Percentiles rank a stretch among this genome's conserved stretches.
These are phyloP conservation scores for Akanthomyces lecanii DNA, from an alignment of 2,329 filamentous ascomycete genomes.

Conservation along the genomic window DNA sequence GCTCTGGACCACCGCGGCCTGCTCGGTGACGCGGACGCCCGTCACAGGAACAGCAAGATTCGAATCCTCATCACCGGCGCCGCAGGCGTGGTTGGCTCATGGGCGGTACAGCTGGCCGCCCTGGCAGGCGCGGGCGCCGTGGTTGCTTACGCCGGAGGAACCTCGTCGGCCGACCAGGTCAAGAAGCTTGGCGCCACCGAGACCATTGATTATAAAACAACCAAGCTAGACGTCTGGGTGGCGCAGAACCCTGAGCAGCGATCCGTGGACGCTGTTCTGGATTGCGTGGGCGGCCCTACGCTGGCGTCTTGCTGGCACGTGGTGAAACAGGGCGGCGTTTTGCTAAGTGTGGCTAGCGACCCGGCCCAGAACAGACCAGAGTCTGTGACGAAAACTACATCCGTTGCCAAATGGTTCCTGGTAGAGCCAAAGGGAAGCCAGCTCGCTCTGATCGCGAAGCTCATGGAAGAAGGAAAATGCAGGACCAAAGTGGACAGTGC, in stretches of 20 bases:
- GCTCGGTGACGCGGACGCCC: slow-evolving; percentile 26
- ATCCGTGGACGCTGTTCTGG: slow-evolving; percentile 33
- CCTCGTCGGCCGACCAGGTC: slow-evolving; percentile 29
- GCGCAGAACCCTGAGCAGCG: slow-evolving; percentile 23
- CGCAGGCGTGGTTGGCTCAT: slow-evolving; percentile 37
- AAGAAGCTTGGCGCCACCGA: slow-evolving; percentile 33
- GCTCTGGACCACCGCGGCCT: slow-evolving; percentile 27
- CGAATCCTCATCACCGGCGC: slow-evolving; percentile 38
- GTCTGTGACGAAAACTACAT: slow-evolving; percentile 26
- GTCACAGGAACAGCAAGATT: slow-evolving; percentile 25
- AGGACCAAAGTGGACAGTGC: slow-evolving; percentile 36
- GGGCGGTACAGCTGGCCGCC: slow-evolving; percentile 36
- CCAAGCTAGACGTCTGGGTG: slow-evolving; percentile 30
- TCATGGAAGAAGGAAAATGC: slow-evolving; percentile 31
- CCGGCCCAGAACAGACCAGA: slow-evolving; percentile 30
- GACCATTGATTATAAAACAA: slow-evolving; percentile 33
- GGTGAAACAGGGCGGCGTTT: slow-evolving; percentile 30
- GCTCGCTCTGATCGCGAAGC: slow-evolving; percentile 30
- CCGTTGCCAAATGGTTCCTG: slow-evolving; percentile 34
- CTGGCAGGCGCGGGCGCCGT: slow-evolving; percentile 32
- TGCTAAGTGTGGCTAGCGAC: slow-evolving; percentile 31
- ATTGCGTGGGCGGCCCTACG: slow-evolving; percentile 34
- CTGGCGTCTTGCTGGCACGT: slow-evolving; percentile 32
- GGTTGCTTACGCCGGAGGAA: slow-evolving; percentile 30
- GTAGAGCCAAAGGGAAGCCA: slow-evolving; percentile 35